Base-by-base conservation (phyloP, 164 flowering plant species). In the Sedum album region DNA sequence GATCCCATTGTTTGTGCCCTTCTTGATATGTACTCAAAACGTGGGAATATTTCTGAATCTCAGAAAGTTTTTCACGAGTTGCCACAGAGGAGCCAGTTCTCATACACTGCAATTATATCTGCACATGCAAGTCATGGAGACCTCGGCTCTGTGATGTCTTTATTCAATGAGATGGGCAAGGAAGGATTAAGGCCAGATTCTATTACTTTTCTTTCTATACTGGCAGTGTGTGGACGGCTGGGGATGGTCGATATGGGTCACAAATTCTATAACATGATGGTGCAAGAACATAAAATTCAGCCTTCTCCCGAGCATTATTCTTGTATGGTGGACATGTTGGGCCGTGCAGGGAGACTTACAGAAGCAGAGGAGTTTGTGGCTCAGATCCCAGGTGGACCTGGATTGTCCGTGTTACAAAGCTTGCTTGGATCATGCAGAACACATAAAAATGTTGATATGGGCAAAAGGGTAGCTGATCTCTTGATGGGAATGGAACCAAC, bases 11-110 rank as follows among this genome's bases (percentile, higher is more conserved):
- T 91, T 18, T 84, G 84, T 0, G 79, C 99, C 31, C 85, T 94
- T 20, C 84, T 94, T 46, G 96, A 88, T 73, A 94, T 94, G 99
- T 94, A 94, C 78, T 92, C 90, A 36, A 94, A 88, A 72, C 84
- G 97, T 13, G 97, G 99, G 36, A 82, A 83, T 78, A 89, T 94
- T 15, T n/a, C n/a, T 1, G 92, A 90, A 69, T 81, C 97, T 35
- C 71, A 68, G 39, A 77, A 64, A 73, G 83, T 90, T 21, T 94
- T 94, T 65, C 35, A 49, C 39, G 95, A 86, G 68, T 68, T 66
- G 10, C 64, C 78, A 31, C 70, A 75, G 35, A 84, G 70, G 76
- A 84, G 75, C 72, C 81, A 84, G 38, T 83, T 89, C 68, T 79
- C 88, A 61, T 94, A 93, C 91, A 90, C 99, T 1, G 78, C 95